Evolutionary conservation across 805 yeast genomes (phyloP).

Genomic region (Starmerella apicola): DNA sequence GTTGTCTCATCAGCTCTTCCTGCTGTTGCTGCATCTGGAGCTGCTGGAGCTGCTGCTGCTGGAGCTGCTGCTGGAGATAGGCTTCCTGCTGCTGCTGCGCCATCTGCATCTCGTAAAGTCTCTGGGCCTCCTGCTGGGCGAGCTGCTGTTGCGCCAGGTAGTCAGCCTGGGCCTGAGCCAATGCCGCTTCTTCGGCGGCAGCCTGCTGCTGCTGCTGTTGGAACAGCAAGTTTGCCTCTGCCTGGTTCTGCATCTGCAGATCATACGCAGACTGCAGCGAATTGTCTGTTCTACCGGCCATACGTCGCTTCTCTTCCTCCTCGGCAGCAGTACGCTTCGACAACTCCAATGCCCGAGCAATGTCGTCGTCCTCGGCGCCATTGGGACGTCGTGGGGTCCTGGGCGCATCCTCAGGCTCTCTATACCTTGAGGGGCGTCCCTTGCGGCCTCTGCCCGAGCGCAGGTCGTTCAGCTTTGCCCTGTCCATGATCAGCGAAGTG

Average conservation of each 20-base stretch:
- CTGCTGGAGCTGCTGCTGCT: slow-evolving; percentile 20
- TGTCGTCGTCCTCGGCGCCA: slow-evolving; percentile 52
- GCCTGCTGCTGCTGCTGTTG: slow-evolving; percentile 23
- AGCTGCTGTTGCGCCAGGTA: slow-evolving; percentile 24
- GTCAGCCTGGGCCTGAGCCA: slow-evolving; percentile 32
- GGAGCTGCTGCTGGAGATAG: slow-evolving; percentile 26
- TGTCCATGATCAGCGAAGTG: slow-evolving; percentile 66
- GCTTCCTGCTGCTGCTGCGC: slow-evolving; percentile 25
- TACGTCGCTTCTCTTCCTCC: slow-evolving; percentile 59
- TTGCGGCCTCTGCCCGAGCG: slow-evolving; percentile 31
- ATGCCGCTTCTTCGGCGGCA: slow-evolving; percentile 15
- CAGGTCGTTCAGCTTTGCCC: slow-evolving; percentile 64
- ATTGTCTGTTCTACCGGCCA: slow-evolving; percentile 30
- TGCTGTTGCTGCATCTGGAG: slow-evolving; percentile 25
- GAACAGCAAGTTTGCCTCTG: slow-evolving; percentile 7
- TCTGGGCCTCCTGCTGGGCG: slow-evolving; percentile 21
- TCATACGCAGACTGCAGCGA: slow-evolving; percentile 58
- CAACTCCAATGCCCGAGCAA: slow-evolving; percentile 68
- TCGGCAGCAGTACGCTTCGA: slow-evolving; percentile 55
- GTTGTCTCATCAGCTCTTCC: slow-evolving; percentile 22
- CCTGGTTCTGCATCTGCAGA: slow-evolving; percentile 57
- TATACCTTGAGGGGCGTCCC: slow-evolving; percentile 10
- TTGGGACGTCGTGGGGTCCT: slow-evolving; percentile 27
- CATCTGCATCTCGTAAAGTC: slow-evolving; percentile 22
- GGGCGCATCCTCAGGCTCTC: slow-evolving; percentile 18